These are phyloP conservation scores for Spencermartinsiella ligniputridi DNA, from an alignment of 1,139 yeast species.

Conservation along the genomic window DNA sequence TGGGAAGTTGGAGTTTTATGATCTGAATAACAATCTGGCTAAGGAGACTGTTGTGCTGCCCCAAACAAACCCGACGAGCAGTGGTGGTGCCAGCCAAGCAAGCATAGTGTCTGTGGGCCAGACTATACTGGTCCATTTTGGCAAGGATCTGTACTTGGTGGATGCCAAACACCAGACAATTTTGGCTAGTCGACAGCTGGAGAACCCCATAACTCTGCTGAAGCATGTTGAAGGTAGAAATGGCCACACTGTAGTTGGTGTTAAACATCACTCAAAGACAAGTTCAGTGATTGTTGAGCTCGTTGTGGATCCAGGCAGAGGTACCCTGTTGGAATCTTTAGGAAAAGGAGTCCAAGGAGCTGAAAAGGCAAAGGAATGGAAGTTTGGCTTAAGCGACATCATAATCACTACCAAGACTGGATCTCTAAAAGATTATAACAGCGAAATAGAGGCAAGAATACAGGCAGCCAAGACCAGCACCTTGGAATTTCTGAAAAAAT, in stretches of 20 bases:
- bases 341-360: slow-evolving; percentile 52
- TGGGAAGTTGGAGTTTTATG: background rate
- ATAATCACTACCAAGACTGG: background rate
- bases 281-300: slow-evolving; percentile 34
- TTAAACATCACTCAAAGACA: slow-evolving; percentile 6
- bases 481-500: background rate
- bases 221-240: background rate
- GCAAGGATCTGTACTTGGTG: slow-evolving; percentile 34
- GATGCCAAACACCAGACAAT: slow-evolving; percentile 42
- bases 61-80: too few species aligned
- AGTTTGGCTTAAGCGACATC: slow-evolving; percentile 21
- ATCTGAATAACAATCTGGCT: background rate
- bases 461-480: background rate
- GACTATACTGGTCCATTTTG: slow-evolving; percentile 37
- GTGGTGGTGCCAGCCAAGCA: background rate
- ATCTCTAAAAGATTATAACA: background rate
- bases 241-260: background rate
- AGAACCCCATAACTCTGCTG: background rate
- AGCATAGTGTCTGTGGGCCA: slow-evolving; percentile 32
- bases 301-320: slow-evolving; percentile 61
- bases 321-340: slow-evolving; percentile 65
- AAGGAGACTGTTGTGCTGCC: background rate
- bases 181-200: slow-evolving; percentile 26
- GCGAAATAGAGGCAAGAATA: background rate
- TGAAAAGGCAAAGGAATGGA: slow-evolving; percentile 14